phyloP scores from a whole-genome alignment of 805 yeast genomes.

The Barnettozyma botsteinii region DNA sequence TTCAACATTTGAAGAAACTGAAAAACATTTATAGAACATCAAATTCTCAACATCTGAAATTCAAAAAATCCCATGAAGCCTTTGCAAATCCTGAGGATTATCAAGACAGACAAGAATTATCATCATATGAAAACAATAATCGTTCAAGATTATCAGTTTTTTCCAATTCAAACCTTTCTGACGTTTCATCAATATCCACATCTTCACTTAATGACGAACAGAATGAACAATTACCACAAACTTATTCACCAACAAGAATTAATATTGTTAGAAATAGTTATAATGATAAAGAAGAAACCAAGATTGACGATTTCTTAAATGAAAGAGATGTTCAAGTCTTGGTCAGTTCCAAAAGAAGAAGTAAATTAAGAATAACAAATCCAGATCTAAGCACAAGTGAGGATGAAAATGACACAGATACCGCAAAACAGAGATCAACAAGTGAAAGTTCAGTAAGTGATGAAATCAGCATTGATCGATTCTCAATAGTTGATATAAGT shows the following conservation, averaged over 20 bases:
- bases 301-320: constrained; percentile 38
- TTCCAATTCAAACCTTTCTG: constrained; percentile 1
- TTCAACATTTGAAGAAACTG: constrained; percentile 4
- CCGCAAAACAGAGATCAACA: neutral
- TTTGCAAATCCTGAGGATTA: constrained; percentile 25
- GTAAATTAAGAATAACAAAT: constrained; percentile 54
- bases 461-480: neutral
- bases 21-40: constrained; percentile 6
- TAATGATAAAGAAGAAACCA: constrained; percentile 21
- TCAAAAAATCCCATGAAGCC: constrained; percentile 8
- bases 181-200: constrained; percentile 2
- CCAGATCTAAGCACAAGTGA: constrained; percentile 37
- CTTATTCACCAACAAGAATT: too few relatives aligned
- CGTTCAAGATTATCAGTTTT: constrained; percentile 12
- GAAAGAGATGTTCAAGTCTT: constrained; percentile 64
- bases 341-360: constrained; percentile 59
- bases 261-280: neutral
- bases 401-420: constrained; percentile 12
- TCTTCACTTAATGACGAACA: neutral
- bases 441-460: constrained; percentile 6
- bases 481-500: constrained; percentile 3
- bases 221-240: too few relatives aligned
- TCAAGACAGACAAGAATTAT: constrained; percentile 17
- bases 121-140: constrained; percentile 10
- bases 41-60: neutral